These are phyloP conservation scores for Cyberlindnera maritima DNA, from an alignment of 805 yeast species.

Conservation along the genomic window DNA sequence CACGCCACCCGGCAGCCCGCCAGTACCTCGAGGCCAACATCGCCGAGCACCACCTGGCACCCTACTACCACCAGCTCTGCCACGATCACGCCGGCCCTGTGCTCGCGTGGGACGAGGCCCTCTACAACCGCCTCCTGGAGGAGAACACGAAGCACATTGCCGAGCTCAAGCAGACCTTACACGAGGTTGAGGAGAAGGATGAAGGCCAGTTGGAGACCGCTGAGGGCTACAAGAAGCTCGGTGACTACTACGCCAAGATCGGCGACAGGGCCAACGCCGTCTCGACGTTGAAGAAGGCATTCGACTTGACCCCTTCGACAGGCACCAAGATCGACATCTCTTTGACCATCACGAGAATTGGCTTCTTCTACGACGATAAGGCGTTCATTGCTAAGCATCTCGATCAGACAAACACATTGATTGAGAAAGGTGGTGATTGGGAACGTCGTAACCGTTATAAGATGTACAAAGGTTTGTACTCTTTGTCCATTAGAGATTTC, in stretches of 20 bases:
- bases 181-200: constrained; percentile 51
- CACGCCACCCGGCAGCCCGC: constrained; percentile 41
- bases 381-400: constrained; percentile 65
- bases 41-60: constrained; percentile 65
- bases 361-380: constrained; percentile 85
- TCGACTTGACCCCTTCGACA: constrained; percentile 76
- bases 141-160: constrained; percentile 56
- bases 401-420: constrained; percentile 67
- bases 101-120: constrained; percentile 57
- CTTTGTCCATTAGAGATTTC: constrained; percentile 82
- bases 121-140: constrained; percentile 48
- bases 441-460: constrained; percentile 94
- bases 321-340: constrained; percentile 88
- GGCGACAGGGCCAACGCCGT: constrained; percentile 78
- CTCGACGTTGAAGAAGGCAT: constrained; percentile 64
- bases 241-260: constrained; percentile 82
- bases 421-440: constrained; percentile 99
- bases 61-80: constrained; percentile 72
- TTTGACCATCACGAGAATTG: constrained; percentile 79
- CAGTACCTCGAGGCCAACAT: constrained; percentile 52
- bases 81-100: constrained; percentile 38
- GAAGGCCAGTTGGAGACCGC: constrained; percentile 87
- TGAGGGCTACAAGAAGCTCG: constrained; percentile 73
- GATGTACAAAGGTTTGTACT: constrained; percentile 83
- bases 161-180: constrained; percentile 42